A percentile compares a stretch with the other conserved stretches of the same genome.
These are phyloP conservation scores for Silene coronaria DNA, from an alignment of 179 eudicot species.

Conservation along the genomic window DNA sequence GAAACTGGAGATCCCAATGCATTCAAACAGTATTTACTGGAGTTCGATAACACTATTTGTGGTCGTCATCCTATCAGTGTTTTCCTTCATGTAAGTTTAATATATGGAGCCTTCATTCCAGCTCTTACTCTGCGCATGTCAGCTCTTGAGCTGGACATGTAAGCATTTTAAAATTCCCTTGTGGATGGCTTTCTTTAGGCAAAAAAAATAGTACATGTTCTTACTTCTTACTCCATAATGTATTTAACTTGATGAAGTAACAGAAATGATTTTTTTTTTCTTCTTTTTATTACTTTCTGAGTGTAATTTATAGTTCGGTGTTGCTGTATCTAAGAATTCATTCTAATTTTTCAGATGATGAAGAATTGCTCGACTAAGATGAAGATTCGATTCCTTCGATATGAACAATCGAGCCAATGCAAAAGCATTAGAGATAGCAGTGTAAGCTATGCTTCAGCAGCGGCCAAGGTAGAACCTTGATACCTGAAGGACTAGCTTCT, in stretches of 20 bases:
- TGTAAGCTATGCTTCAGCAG: slow-evolving; percentile 96
- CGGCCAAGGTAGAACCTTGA: slow-evolving; percentile 42
- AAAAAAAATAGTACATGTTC: background rate
- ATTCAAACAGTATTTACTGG: slow-evolving; percentile 64
- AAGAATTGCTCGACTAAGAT: slow-evolving; percentile 64
- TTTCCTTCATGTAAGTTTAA: slow-evolving; percentile 74
- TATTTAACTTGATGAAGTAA: too few relatives aligned
- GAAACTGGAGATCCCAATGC: slow-evolving; percentile 92
- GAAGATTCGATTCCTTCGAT: slow-evolving; percentile 70
- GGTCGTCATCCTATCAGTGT: slow-evolving; percentile 97
- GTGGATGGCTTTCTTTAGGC: too few relatives aligned
- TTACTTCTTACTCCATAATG: background rate
- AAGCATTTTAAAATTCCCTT: too few relatives aligned
- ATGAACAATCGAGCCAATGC: slow-evolving; percentile 95
- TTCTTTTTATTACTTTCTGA: background rate
- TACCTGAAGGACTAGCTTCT: slow-evolving; percentile 3
- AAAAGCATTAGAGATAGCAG: slow-evolving; percentile 89
- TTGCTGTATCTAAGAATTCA: background rate
- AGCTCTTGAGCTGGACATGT: too few relatives aligned
- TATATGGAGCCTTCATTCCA: too few relatives aligned
- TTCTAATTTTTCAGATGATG: slow-evolving; percentile 52
- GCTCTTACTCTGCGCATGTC: too few relatives aligned
- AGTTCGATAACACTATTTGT: slow-evolving; percentile 91
- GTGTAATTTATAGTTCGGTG: background rate
- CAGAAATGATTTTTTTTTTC: too few relatives aligned